Conservation (phyloP, 2,329 filamentous ascomycete genomes). For the Aureobasidium sp. region DNA sequence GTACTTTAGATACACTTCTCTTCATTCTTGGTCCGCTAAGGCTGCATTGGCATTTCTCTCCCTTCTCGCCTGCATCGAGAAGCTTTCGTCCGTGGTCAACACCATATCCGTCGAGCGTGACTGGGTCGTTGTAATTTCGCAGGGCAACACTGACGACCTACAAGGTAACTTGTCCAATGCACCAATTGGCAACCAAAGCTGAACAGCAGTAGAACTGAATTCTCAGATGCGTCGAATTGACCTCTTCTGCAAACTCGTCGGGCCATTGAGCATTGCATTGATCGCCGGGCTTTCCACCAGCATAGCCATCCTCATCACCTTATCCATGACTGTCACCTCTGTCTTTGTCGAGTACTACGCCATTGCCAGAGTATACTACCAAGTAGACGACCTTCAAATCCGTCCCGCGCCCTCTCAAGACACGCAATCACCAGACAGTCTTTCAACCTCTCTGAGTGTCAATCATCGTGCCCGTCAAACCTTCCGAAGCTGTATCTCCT, state of each 20-base stretch:
- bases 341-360: conserved; percentile 47
- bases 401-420: background rate
- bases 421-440: background rate
- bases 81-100: conserved; percentile 58
- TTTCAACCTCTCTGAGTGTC: conserved; percentile 13
- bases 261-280: conserved; percentile 46
- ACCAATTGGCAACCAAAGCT: background rate
- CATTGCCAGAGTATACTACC: conserved; percentile 38
- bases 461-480: conserved; percentile 26
- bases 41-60: conserved; percentile 33
- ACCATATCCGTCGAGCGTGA: conserved; percentile 64
- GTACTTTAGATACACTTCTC: conserved; percentile 11
- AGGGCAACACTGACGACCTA: conserved; percentile 29
- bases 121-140: conserved; percentile 54
- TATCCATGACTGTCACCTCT: conserved; percentile 45
- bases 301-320: conserved; percentile 43
- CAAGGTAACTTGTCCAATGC: background rate
- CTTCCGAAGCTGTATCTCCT: conserved; percentile 30
- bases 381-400: conserved; percentile 11
- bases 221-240: conserved; percentile 55
- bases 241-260: conserved; percentile 51
- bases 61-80: conserved; percentile 60
- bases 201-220: conserved; percentile 37
- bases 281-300: conserved; percentile 43
- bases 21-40: conserved; percentile 14